Base-by-base conservation (phyloP, 495 filamentous ascomycete genomes). In the Rhizodiscina lignyota region DNA sequence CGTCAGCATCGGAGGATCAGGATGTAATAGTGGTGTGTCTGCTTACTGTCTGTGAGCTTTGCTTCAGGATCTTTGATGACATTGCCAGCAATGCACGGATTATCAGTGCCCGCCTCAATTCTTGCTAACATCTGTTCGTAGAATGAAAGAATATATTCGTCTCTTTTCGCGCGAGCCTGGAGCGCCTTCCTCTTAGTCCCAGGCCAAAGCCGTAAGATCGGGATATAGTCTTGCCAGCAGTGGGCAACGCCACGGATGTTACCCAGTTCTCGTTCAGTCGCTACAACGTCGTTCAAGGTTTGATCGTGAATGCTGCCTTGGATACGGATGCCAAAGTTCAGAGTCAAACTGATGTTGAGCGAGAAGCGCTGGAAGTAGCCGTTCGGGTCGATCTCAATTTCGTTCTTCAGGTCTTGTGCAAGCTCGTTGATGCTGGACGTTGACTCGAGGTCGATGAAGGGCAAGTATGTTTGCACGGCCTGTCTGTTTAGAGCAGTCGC, bases 211-310 rank as follows among this genome's bases (percentile, higher is more conserved):
- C 74, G 60, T 40, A 80, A 47, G 28, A 78, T 40, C 0, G 75
- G 74, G 29, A 80, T 67, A 47, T 79, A 79, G 41, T 80, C 74
- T 40, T 76, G 72, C 70, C 72, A 79, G 47, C 78, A 77, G 50
- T 64, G n/a, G n/a, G n/a, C n/a, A n/a, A n/a, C n/a, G n/a, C n/a
- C n/a, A n/a, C n/a, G n/a, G n/a, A n/a, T n/a, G n/a, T n/a, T n/a
- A n/a, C n/a, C n/a, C n/a, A n/a, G n/a, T n/a, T n/a, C n/a, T n/a
- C n/a, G n/a, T n/a, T n/a, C n/a, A n/a, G n/a, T n/a, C n/a, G n/a
- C n/a, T n/a, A n/a, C n/a, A n/a, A n/a, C n/a, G n/a, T n/a, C n/a
- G n/a, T n/a, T n/a, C n/a, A n/a, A n/a, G n/a, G n/a, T n/a, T n/a
- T n/a, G n/a, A n/a, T n/a, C n/a, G n/a, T n/a, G n/a, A n/a, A n/a